These are phyloP conservation scores for Ogataea sp. DNA, from an alignment of 805 yeast species.

Conservation along the genomic window DNA sequence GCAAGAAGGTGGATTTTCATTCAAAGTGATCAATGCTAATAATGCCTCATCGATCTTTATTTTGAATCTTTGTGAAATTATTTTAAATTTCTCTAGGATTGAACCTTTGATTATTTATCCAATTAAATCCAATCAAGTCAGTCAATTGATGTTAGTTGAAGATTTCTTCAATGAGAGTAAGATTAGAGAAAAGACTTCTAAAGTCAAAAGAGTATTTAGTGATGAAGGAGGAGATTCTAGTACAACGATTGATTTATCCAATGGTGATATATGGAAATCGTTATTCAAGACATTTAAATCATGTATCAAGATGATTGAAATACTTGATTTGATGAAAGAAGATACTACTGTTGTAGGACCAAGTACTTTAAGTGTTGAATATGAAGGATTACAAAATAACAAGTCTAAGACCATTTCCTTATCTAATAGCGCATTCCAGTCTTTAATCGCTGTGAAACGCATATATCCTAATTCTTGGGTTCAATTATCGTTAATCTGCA, in stretches of 20 bases:
- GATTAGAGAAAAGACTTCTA: background rate
- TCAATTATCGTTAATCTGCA: conserved; percentile 28
- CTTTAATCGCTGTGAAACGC: conserved; percentile 11
- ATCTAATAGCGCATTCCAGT: background rate
- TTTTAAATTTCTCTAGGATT: background rate
- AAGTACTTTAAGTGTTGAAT: conserved; percentile 4
- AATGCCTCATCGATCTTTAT: background rate
- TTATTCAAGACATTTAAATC: background rate
- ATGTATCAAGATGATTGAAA: background rate
- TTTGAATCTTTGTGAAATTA: background rate
- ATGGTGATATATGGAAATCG: background rate
- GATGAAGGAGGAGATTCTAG: conserved; percentile 6
- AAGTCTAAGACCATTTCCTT: conserved; percentile 1
- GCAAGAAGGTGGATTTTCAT: too few relatives aligned
- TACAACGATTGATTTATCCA: background rate
- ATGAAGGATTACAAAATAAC: conserved; percentile 8
- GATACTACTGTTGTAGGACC: conserved; percentile 17
- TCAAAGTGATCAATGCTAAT: background rate
- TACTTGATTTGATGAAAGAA: background rate
- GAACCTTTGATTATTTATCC: conserved; percentile 1
- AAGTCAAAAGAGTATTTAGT: background rate
- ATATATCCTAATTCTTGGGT: conserved; percentile 31
- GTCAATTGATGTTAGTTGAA: conserved; percentile 1
- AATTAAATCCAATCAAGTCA: background rate
- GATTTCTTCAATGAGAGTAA: conserved; percentile 1